Percentiles rank a stretch among this genome's conserved stretches.
These are phyloP conservation scores for Corynespora cassiicola DNA, from an alignment of 2,329 filamentous ascomycete genomes.

Conservation along the genomic window DNA sequence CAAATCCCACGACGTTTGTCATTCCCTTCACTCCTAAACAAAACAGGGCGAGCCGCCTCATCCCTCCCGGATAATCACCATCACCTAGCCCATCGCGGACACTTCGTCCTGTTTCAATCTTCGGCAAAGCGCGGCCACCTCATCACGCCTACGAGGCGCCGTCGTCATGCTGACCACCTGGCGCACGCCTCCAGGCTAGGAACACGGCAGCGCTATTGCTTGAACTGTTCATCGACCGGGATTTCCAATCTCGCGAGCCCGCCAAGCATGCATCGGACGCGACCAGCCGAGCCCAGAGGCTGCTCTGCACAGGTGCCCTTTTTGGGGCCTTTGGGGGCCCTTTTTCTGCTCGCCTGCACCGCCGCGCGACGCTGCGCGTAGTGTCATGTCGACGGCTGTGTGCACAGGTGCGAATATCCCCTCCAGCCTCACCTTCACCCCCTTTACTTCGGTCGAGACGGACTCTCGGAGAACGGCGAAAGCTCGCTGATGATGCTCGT, in stretches of 20 bases:
- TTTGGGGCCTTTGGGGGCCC: conserved; percentile 2
- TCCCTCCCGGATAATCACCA: conserved; percentile 4
- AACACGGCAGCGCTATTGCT: conserved; percentile 1
- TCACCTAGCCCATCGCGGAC: too few relatives aligned
- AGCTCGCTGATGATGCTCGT: background rate
- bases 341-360: conserved; percentile 5
- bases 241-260: conserved; percentile 13
- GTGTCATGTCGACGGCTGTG: background rate
- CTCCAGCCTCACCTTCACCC: too few relatives aligned
- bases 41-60: too few relatives aligned
- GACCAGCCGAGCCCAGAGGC: conserved; percentile 15
- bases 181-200: background rate
- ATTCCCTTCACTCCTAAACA: conserved; percentile 8
- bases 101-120: background rate
- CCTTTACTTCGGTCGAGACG: too few relatives aligned
- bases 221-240: background rate
- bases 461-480: too few relatives aligned
- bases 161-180: background rate
- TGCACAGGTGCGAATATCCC: background rate
- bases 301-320: background rate
- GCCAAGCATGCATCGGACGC: conserved; percentile 23
- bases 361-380: background rate
- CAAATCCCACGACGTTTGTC: conserved; percentile 20
- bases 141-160: background rate
- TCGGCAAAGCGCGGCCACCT: background rate